Percentiles rank a stretch among this genome's conserved stretches.
Evolutionary conservation across 2,329 filamentous ascomycete genomes (phyloP).

Genomic region (Ophiostoma quercus): DNA sequence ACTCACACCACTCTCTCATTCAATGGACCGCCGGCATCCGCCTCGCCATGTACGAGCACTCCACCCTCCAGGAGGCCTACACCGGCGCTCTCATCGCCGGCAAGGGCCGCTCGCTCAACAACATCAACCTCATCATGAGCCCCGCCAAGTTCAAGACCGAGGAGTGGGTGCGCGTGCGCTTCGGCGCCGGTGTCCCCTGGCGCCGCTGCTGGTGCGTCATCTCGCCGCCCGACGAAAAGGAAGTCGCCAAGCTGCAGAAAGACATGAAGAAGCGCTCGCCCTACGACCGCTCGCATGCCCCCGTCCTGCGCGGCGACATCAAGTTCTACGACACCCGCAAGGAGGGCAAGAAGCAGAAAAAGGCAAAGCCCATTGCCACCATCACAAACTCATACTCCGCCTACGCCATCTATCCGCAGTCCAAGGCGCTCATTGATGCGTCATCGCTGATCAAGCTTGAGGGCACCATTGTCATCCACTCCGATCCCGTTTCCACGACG

Average conservation of each 20-base stretch:
- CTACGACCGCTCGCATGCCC: constrained; percentile 67
- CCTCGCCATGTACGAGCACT: constrained; percentile 89
- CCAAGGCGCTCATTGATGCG: constrained; percentile 87
- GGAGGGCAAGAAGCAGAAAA: constrained; percentile 80
- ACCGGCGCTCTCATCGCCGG: constrained; percentile 93
- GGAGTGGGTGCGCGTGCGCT: constrained; percentile 92
- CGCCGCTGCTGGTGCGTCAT: constrained; percentile 95
- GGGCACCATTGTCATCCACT: constrained; percentile 82
- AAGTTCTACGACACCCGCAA: constrained; percentile 85
- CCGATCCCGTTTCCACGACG: constrained; percentile 66
- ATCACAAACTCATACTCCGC: constrained; percentile 87
- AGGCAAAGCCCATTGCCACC: constrained; percentile 81
- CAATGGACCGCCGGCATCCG: constrained; percentile 96
- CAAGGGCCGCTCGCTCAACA: constrained; percentile 84
- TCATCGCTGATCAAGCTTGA: constrained; percentile 93
- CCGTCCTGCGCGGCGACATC: constrained; percentile 76
- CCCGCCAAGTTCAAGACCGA: constrained; percentile 70
- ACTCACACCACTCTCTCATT: constrained; percentile 83
- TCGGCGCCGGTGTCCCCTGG: constrained; percentile 94
- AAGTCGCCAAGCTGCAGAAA: constrained; percentile 77
- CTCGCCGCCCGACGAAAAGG: constrained; percentile 87
- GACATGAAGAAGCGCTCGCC: constrained; percentile 72
- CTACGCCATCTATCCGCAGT: constrained; percentile 93
- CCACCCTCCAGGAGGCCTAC: constrained; percentile 90
- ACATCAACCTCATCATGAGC: constrained; percentile 84